Base-by-base conservation (phyloP, 768 basidiomycete species). In the Boletus eberwhitei region DNA sequence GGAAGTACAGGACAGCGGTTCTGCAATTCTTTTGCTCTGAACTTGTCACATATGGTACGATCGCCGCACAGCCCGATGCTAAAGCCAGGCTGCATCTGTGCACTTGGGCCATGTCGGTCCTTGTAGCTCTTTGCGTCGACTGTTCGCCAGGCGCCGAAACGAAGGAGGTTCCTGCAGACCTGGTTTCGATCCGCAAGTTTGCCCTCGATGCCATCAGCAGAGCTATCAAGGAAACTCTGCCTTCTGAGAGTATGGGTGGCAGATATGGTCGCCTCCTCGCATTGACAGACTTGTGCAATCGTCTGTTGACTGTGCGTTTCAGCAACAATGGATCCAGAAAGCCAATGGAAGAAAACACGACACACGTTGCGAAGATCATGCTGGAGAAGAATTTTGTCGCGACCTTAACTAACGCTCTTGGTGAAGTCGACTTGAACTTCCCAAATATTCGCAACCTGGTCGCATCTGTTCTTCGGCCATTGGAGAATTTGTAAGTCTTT, bases 281-380 rank as follows among this genome's bases (percentile, higher is more conserved):
- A 31, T 74, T 98, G 31, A 83, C 87, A 24, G 93, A 98, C 60
- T 75, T 99, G 26, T 91, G 91, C 64, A 83, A 91, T 71, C 88
- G 93, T 9, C 75, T 99, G 34, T 77, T 99, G 52, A 89, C 87
- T 2, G 87, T 90, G 22, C 83, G 88, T 29, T 85, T 88, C 70
- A 86, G 79, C 64, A 70, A 81, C 63, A 70, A 61, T 55, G 75
- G 75, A 7, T 69, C 74, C 35, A 75, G 74, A 54, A 76, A 84
- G 42, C 84, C 80, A 59, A 75, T 78, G 38, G 77, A 80, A 53
- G 96, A 93, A 47, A 80, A 80, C n/a, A 87, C 88, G 4, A 87
- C 94, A 8, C 95, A 97, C 57, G 81, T 98, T 49, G 93, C 96
- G 21, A 98, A 98, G 75, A 82, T 95, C 58, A 99, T 99, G 97